Base-by-base conservation (phyloP, 116 monocot genomes). In the Phalaenopsis hybrid region DNA sequence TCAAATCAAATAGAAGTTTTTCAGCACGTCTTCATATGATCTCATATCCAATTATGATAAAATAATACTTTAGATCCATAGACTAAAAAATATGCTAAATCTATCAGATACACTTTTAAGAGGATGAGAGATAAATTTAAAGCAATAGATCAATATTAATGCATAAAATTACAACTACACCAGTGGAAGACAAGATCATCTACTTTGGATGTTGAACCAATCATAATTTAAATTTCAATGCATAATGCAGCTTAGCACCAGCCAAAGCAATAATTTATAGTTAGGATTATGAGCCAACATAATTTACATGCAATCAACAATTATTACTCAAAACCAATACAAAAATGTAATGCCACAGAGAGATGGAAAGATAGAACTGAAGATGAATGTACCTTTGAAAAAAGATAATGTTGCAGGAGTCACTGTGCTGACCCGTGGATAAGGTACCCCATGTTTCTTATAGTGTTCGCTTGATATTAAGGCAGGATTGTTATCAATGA, bases 371-470 rank as follows among this genome's bases (percentile, higher is more conserved):
- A 23, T 7, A 78, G 21, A 70, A 51, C 16, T 55, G 74, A 55
- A 57, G 75, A 73, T 18, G 37, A 37, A 37, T 37, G 37, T 92
- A 95, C 99, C 95, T 88, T 92, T 87, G 83, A 99, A 91, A 86
- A 99, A 91, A 55, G 92, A 89, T 76, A 99, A 90, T 70, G 99
- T 92, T 67, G 94, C 86, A 69, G 96, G 99, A 73, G 99, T 99
- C 76, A 95, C 90, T 43, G 95, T 90, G 82, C 95, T 95, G 81
- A 99, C 95, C 83, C 99, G 94, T 82, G 99, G 88, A 85, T 95
- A 91, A 78, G 99, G 95, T 79, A 90, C 82, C 57, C 82, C 85
- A 82, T 81, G 80, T 85, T 86, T 92, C 68, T 87, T 89, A 44
- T 94, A 86, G 76, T 81, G 73, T 18, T 50, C 78, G 50, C 59